Conservation (phyloP, 768 basidiomycete genomes). For the Phanerodontia chrysosporium region DNA sequence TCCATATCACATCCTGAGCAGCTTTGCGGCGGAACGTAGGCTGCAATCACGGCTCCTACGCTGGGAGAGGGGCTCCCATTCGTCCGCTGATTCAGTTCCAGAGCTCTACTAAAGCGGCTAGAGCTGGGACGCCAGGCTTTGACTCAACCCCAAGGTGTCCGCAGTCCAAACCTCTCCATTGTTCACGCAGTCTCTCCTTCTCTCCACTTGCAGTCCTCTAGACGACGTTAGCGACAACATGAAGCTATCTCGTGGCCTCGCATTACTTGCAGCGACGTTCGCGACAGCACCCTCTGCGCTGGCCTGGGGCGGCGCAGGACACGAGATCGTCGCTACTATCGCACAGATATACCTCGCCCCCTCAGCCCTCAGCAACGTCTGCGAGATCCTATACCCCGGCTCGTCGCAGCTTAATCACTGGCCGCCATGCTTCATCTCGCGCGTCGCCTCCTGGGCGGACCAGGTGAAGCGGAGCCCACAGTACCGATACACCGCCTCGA, state of each 20-base stretch:
- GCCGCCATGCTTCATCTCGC: conserved; percentile 73
- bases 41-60: not conserved
- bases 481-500: conserved; percentile 63
- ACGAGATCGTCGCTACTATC: conserved; percentile 91
- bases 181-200: not conserved
- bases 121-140: not conserved
- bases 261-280: not conserved
- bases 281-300: conserved; percentile 21
- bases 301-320: conserved; percentile 56
- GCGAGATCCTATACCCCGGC: conserved; percentile 58
- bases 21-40: not conserved
- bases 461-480: conserved; percentile 41
- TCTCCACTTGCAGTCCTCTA: not conserved
- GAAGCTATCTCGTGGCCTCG: not conserved
- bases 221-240: not conserved
- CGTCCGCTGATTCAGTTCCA: not conserved
- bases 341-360: conserved; percentile 90
- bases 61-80: too few relatives aligned
- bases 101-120: not conserved
- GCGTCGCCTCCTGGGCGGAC: conserved; percentile 90
- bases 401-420: conserved; percentile 18
- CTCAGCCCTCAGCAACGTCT: conserved; percentile 58
- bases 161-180: not conserved
- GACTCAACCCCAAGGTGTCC: not conserved
- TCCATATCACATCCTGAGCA: too few relatives aligned